Evolutionary conservation across 768 basidiomycete genomes (phyloP).

Genomic region (Boletus pseudo-olivaceus): DNA sequence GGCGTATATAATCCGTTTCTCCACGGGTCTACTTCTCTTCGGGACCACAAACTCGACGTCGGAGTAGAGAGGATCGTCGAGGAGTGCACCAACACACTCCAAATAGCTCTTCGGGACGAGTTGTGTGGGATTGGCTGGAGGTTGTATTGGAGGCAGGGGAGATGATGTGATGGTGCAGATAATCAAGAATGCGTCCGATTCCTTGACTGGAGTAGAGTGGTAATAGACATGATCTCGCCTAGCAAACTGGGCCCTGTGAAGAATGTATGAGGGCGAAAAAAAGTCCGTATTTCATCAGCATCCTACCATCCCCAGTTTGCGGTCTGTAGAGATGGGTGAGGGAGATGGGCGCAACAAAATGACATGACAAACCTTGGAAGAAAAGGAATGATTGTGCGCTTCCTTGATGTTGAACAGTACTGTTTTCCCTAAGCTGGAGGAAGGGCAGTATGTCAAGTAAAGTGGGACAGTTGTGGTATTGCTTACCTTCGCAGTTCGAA

Average conservation of each 20-base stretch:
- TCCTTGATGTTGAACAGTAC: slow-evolving; percentile 65
- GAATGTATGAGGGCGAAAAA: not conserved
- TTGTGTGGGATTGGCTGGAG: slow-evolving; percentile 43
- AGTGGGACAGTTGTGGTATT: not conserved
- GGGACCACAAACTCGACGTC: slow-evolving; percentile 82
- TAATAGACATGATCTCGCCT: slow-evolving; percentile 69
- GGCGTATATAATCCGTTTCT: slow-evolving; percentile 56
- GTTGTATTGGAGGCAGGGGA: slow-evolving; percentile 46
- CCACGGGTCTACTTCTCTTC: slow-evolving; percentile 35
- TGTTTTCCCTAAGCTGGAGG: slow-evolving; percentile 42
- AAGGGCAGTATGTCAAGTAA: not conserved
- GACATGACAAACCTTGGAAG: slow-evolving; percentile 49
- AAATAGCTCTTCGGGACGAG: slow-evolving; percentile 65
- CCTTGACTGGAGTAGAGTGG: slow-evolving; percentile 46
- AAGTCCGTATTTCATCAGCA: not conserved
- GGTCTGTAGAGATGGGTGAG: slow-evolving; percentile 42
- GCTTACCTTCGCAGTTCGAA: slow-evolving; percentile 74
- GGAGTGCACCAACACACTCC: slow-evolving; percentile 65
- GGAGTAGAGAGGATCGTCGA: slow-evolving; percentile 82
- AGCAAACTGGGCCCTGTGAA: slow-evolving; percentile 70
- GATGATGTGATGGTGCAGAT: slow-evolving; percentile 75
- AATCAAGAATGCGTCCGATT: slow-evolving; percentile 69
- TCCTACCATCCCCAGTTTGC: slow-evolving; percentile 85
- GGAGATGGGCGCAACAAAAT: not conserved
- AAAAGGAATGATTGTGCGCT: slow-evolving; percentile 79